Percentiles rank a stretch among this genome's conserved stretches.
Evolutionary conservation across 2,329 filamentous ascomycete genomes (phyloP).

Genomic region (Talaromyces pinophilus): DNA sequence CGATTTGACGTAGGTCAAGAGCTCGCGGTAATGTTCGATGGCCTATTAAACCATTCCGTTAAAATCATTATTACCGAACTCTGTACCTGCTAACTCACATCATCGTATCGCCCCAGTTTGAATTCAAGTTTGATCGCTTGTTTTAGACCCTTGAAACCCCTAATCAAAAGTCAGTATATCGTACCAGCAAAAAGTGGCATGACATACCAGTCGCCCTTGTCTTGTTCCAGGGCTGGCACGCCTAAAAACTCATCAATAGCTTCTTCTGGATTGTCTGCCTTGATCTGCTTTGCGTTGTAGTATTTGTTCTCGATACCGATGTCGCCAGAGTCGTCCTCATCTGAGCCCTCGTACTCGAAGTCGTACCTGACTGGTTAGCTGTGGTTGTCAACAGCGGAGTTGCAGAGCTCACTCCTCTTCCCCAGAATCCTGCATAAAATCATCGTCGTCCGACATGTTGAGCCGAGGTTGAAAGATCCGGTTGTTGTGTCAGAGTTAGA

Average conservation of each 20-base stretch:
- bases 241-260: slow-evolving; percentile 92
- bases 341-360: slow-evolving; percentile 95
- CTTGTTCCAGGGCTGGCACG: slow-evolving; percentile 77
- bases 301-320: slow-evolving; percentile 99
- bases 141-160: slow-evolving; percentile 94
- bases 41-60: slow-evolving; percentile 58
- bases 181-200: not conserved
- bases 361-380: slow-evolving; percentile 64
- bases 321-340: slow-evolving; percentile 83
- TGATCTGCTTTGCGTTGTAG: slow-evolving; percentile 98
- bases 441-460: slow-evolving; percentile 77
- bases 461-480: not conserved
- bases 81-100: slow-evolving; percentile 56
- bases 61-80: not conserved
- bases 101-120: slow-evolving; percentile 81
- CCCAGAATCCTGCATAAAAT: slow-evolving; percentile 92
- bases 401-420: slow-evolving; percentile 69
- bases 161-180: slow-evolving; percentile 30
- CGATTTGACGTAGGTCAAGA: slow-evolving; percentile 95
- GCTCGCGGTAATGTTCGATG: slow-evolving; percentile 86
- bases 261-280: slow-evolving; percentile 79
- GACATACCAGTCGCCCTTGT: slow-evolving; percentile 86
- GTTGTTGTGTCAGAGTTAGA: not conserved
- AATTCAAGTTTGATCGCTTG: slow-evolving; percentile 98
- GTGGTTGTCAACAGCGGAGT: slow-evolving; percentile 30